These are phyloP conservation scores for Anastatica hierochuntica DNA, from an alignment of 345 rosid genomes.

Conservation along the genomic window DNA sequence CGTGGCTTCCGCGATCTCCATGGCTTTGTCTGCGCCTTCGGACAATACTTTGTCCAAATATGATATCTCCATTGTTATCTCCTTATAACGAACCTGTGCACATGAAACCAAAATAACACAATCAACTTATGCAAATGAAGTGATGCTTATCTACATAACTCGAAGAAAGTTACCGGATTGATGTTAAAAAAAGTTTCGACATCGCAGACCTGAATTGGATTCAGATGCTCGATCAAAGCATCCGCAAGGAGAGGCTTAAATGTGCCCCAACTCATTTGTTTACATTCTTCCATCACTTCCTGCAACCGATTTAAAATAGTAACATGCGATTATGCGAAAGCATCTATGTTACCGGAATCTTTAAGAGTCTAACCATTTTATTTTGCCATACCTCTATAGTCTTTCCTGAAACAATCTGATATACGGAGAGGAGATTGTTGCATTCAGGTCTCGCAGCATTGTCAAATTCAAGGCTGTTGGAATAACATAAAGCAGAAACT, in stretches of 20 bases:
- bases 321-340: too few species aligned
- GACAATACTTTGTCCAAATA: slow-evolving; percentile 54
- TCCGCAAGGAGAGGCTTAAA: slow-evolving; percentile 65
- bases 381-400: slow-evolving; percentile 61
- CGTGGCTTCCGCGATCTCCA: slow-evolving; percentile 54
- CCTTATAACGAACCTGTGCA: slow-evolving; percentile 52
- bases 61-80: slow-evolving; percentile 53
- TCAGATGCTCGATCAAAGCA: slow-evolving; percentile 72
- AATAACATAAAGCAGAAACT: neutral
- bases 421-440: slow-evolving; percentile 78
- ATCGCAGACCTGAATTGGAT: slow-evolving; percentile 70
- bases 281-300: slow-evolving; percentile 75
- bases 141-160: too few species aligned
- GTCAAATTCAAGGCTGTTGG: slow-evolving; percentile 69
- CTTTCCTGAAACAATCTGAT: slow-evolving; percentile 76
- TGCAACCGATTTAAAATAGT: slow-evolving; percentile 20
- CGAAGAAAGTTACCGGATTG: neutral
- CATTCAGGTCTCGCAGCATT: slow-evolving; percentile 93
- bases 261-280: slow-evolving; percentile 70
- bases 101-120: neutral
- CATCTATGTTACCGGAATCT: too few species aligned
- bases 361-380: neutral
- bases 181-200: neutral
- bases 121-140: neutral
- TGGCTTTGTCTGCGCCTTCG: slow-evolving; percentile 55